Evolutionary conservation across 495 filamentous ascomycete genomes (phyloP).

Genomic region (Neurospora sp.): DNA sequence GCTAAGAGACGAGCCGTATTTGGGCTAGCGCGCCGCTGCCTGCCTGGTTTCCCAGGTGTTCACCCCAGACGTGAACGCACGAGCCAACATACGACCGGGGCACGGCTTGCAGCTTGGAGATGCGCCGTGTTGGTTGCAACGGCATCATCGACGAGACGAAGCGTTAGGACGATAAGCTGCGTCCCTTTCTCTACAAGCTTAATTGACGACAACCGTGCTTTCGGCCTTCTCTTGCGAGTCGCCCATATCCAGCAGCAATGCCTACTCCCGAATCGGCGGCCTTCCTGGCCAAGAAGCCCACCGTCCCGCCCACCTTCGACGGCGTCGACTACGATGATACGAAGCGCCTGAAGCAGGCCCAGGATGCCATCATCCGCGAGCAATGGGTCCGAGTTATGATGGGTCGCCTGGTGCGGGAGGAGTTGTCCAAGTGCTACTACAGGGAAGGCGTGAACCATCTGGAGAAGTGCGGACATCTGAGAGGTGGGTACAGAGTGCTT

Average conservation of each 20-base stretch:
- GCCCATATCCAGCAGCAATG: slow-evolving; percentile 23
- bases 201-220: not conserved
- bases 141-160: not conserved
- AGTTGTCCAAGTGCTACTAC: slow-evolving; percentile 91
- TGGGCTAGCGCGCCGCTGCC: not conserved
- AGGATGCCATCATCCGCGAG: slow-evolving; percentile 87
- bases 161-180: not conserved
- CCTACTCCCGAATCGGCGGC: slow-evolving; percentile 86
- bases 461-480: slow-evolving; percentile 85
- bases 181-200: not conserved
- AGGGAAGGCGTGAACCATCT: slow-evolving; percentile 93
- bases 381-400: slow-evolving; percentile 99
- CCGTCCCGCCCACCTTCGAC: slow-evolving; percentile 86
- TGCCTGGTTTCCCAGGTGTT: not conserved
- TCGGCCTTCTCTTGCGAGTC: not conserved
- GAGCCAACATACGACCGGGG: not conserved
- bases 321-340: slow-evolving; percentile 96
- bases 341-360: slow-evolving; percentile 77
- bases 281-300: slow-evolving; percentile 93
- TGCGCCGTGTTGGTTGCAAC: not conserved
- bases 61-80: not conserved
- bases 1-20: not conserved
- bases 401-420: slow-evolving; percentile 84
- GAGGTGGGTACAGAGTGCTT: slow-evolving; percentile 53
- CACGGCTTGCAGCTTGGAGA: not conserved